Evolutionary conservation across 208 protist species (phyloP).

Genomic region (Crithidia acanthocephali): DNA sequence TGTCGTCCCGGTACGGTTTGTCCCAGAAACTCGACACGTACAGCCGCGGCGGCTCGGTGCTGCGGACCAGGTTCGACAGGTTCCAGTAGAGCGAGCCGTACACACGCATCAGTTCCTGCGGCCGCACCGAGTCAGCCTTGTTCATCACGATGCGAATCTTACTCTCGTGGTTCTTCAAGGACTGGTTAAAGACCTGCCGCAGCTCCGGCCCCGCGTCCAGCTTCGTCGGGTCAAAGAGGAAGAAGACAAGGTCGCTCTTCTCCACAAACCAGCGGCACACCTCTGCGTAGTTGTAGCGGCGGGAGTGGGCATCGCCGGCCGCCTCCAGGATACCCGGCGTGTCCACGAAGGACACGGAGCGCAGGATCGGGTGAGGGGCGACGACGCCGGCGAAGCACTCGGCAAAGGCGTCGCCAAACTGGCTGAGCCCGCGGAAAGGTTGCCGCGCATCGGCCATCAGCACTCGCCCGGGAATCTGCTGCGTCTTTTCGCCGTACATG

Average conservation of each 20-base stretch:
- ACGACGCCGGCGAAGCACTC: conserved; percentile 88
- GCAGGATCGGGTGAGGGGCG: conserved; percentile 84
- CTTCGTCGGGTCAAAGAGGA: conserved; percentile 99
- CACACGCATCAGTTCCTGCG: conserved; percentile 97
- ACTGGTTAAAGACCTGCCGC: conserved; percentile 64
- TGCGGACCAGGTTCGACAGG: conserved; percentile 94
- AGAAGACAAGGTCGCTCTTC: conserved; percentile 94
- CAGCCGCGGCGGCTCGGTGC: conserved; percentile 96
- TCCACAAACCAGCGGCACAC: conserved; percentile 95
- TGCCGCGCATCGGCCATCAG: conserved; percentile 80
- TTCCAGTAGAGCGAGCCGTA: conserved; percentile 98
- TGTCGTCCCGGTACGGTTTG: conserved; percentile 73
- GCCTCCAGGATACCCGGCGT: conserved; percentile 97
- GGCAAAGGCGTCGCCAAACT: conserved; percentile 90
- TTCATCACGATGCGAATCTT: conserved; percentile 98
- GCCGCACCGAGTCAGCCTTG: conserved; percentile 95
- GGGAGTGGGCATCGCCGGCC: conserved; percentile 65
- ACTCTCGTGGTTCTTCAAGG: conserved; percentile 89
- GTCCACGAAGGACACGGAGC: conserved; percentile 96
- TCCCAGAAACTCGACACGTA: conserved; percentile 98
- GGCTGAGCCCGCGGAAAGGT: conserved; percentile 89
- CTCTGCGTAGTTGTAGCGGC: conserved; percentile 80
- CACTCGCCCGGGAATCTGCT: conserved; percentile 90
- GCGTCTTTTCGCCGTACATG: conserved; percentile 86
- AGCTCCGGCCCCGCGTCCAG: conserved; percentile 92